Percentiles rank a stretch among this genome's conserved stretches.
Conservation (phyloP, 768 basidiomycete genomes). For the Amanita exitialis region DNA sequence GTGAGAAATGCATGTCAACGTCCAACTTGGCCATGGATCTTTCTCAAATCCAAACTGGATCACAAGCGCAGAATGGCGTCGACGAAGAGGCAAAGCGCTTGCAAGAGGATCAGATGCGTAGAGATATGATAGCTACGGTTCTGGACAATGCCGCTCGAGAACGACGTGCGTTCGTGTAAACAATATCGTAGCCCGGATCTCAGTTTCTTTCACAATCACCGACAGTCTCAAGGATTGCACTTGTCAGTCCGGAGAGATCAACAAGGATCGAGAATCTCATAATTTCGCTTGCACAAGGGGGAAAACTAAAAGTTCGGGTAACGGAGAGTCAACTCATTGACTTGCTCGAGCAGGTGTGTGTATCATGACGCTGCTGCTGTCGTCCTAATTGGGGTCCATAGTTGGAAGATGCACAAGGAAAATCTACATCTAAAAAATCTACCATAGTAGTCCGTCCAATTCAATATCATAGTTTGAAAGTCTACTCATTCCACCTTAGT, state of each 20-base stretch:
- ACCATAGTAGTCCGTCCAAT: slow-evolving; percentile 41
- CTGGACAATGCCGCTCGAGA: slow-evolving; percentile 74
- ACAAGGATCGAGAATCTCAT: slow-evolving; percentile 73
- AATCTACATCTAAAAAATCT: slow-evolving; percentile 41
- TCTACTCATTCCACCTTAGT: slow-evolving; percentile 22
- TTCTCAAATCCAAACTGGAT: slow-evolving; percentile 1
- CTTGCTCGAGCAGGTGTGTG: slow-evolving; percentile 72
- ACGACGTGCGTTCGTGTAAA: slow-evolving; percentile 46
- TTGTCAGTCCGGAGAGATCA: slow-evolving; percentile 78
- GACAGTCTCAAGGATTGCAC: slow-evolving; percentile 75
- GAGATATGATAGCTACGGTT: slow-evolving; percentile 70
- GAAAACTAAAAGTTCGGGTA: slow-evolving; percentile 70
- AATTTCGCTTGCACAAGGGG: slow-evolving; percentile 73
- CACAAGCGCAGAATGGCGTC: not conserved
- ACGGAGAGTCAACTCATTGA: slow-evolving; percentile 77
- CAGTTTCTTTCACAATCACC: slow-evolving; percentile 1
- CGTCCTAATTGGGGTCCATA: slow-evolving; percentile 15
- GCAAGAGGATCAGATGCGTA: slow-evolving; percentile 67
- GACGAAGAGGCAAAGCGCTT: slow-evolving; percentile 45
- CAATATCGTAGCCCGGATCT: not conserved
- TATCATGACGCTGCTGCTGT: slow-evolving; percentile 10
- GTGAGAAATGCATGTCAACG: slow-evolving; percentile 4
- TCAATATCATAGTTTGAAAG: not conserved
- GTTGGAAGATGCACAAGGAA: slow-evolving; percentile 48
- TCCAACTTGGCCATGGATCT: not conserved